phyloP scores from a whole-genome alignment of 192 early-diverging fungal species.

The Linnemannia zychae region DNA sequence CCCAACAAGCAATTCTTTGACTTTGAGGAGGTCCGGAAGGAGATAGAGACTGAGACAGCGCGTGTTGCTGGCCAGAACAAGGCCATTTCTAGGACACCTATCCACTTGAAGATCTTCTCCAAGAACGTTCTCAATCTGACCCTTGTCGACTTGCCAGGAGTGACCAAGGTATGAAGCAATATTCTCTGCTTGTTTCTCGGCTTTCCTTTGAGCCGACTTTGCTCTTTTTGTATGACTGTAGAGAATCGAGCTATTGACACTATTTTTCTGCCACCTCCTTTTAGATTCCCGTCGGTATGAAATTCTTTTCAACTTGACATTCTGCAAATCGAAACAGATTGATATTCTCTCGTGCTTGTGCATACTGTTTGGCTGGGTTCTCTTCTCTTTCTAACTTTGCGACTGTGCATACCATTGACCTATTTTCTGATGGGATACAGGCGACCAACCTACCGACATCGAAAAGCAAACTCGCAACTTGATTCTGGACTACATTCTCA shows the following conservation, averaged over 20 bases:
- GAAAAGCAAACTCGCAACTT: constrained; percentile 84
- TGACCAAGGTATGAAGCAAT: constrained; percentile 76
- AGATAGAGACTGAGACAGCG: constrained; percentile 86
- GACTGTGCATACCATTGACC: background rate
- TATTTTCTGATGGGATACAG: constrained; percentile 53
- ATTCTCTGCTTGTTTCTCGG: background rate
- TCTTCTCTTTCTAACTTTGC: background rate
- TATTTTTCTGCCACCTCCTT: background rate
- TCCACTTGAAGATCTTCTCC: constrained; percentile 83
- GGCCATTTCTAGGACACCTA: constrained; percentile 82
- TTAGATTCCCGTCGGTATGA: constrained; percentile 63
- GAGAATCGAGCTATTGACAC: background rate
- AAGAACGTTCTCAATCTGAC: constrained; percentile 84
- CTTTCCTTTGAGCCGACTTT: background rate
- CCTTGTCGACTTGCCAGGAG: constrained; percentile 86
- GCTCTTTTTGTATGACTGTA: too few relatives aligned
- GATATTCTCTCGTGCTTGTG: background rate
- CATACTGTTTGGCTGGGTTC: background rate
- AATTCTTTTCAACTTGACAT: background rate
- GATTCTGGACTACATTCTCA: constrained; percentile 83
- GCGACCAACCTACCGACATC: constrained; percentile 88
- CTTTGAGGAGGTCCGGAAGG: constrained; percentile 80
- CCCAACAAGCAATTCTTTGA: constrained; percentile 82
- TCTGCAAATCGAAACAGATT: background rate
- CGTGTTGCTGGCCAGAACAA: constrained; percentile 85